These are phyloP conservation scores for Pyrus pyrifolia DNA, from an alignment of 306 rosid genomes.

Conservation along the genomic window DNA sequence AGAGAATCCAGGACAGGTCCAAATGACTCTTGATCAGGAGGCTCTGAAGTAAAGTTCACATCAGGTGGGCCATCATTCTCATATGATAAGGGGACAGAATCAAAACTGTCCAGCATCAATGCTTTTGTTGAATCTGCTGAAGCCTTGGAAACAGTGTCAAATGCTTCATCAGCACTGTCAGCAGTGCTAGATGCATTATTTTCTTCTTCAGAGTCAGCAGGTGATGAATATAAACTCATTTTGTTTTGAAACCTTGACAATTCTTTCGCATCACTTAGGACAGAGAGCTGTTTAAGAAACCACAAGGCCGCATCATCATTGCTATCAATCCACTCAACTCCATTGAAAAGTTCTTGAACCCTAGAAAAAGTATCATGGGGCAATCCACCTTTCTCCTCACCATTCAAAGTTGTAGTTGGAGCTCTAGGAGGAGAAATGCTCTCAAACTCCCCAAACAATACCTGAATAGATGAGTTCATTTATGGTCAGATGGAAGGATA, in stretches of 20 bases:
- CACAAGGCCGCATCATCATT: constrained; percentile 91
- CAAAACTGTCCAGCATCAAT: constrained; percentile 30
- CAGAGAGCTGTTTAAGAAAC: constrained; percentile 81
- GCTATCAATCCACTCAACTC: constrained; percentile 80
- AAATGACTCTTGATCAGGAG: constrained; percentile 28
- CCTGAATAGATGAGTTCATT: constrained; percentile 41
- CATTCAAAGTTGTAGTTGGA: constrained; percentile 69
- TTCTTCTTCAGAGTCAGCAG: constrained; percentile 92
- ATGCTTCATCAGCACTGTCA: constrained; percentile 90
- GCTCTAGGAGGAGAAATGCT: constrained; percentile 70
- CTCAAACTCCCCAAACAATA: constrained; percentile 92
- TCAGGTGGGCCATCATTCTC: constrained; percentile 34
- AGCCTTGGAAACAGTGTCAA: constrained; percentile 55
- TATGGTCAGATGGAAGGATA: constrained; percentile 17
- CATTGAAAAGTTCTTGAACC: constrained; percentile 93
- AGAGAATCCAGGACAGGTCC: constrained; percentile 22
- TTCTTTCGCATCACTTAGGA: constrained; percentile 71
- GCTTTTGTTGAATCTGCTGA: constrained; percentile 43
- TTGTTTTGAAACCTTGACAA: constrained; percentile 67
- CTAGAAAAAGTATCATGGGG: constrained; percentile 96
- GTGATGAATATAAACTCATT: constrained; percentile 68
- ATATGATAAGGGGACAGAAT: constrained; percentile 33
- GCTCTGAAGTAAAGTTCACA: constrained; percentile 29
- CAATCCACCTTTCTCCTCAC: constrained; percentile 93
- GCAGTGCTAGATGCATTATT: constrained; percentile 82